Conservation (phyloP, 768 basidiomycete genomes). For the Termitomyces sp. region DNA sequence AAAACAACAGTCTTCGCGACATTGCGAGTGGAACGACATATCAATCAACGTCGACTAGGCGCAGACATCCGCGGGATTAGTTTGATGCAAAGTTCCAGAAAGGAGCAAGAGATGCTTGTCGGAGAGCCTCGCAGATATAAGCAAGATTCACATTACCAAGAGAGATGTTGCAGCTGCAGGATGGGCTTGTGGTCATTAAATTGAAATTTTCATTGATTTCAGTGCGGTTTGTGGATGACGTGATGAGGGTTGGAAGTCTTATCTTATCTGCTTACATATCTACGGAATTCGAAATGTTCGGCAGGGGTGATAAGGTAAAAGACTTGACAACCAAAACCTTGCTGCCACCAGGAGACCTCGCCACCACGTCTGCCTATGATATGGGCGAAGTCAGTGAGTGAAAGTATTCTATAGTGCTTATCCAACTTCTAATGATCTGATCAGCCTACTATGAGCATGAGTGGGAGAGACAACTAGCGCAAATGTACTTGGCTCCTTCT, state of each 20-base stretch:
- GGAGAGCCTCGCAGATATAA: no score
- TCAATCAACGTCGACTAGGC: no score
- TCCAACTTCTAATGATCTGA: background rate
- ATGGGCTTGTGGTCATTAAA: no score
- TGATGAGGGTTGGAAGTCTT: background rate
- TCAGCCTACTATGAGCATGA: conserved; percentile 6
- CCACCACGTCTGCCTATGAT: background rate
- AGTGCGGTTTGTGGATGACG: no score
- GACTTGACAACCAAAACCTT: background rate
- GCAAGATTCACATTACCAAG: no score
- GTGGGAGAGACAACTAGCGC: conserved; percentile 6
- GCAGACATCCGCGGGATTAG: no score
- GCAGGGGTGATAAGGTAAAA: background rate
- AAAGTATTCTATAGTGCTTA: background rate
- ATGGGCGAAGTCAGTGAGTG: conserved; percentile 12
- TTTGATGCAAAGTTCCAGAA: no score
- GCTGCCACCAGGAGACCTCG: background rate
- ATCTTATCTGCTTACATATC: conserved; percentile 1
- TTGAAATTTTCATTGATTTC: no score
- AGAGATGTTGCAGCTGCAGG: no score
- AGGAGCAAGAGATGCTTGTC: no score
- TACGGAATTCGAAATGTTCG: background rate
- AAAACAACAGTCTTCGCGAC: background rate
- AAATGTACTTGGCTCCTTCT: background rate
- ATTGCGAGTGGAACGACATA: background rate